A percentile compares a stretch with the other conserved stretches of the same genome.
phyloP scores from a whole-genome alignment of 345 rosid species.

The Euphorbia pulcherrima region DNA sequence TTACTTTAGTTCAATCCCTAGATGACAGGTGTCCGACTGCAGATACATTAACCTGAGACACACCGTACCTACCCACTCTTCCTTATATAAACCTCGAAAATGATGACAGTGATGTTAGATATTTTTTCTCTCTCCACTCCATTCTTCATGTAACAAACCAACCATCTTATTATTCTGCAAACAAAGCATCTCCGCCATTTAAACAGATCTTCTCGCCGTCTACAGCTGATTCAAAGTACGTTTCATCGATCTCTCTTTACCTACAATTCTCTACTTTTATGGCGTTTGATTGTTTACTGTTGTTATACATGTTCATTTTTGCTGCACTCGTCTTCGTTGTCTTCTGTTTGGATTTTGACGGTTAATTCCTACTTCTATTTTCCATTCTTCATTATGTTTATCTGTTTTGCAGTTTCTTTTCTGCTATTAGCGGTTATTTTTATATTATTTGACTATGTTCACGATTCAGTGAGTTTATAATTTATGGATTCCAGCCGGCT shows the following conservation, averaged over 20 bases:
- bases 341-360: background rate
- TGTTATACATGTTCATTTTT: background rate
- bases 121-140: slow-evolving; percentile 18
- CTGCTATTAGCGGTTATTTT: background rate
- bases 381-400: background rate
- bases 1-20: no score
- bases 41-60: no score
- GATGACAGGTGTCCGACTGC: no score
- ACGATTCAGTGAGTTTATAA: background rate
- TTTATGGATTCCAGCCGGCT: background rate
- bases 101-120: background rate
- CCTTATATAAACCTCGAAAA: no score
- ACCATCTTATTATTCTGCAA: background rate
- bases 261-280: background rate
- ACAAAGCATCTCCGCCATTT: background rate
- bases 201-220: background rate
- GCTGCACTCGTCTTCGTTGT: background rate
- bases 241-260: background rate
- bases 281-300: background rate
- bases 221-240: background rate
- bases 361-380: background rate
- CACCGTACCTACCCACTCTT: no score
- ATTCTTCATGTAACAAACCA: background rate
- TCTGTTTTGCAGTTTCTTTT: background rate
- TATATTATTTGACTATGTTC: background rate